Evolutionary conservation across 176 grass and related monocot species (phyloP).

Genomic region (Canna indica): DNA sequence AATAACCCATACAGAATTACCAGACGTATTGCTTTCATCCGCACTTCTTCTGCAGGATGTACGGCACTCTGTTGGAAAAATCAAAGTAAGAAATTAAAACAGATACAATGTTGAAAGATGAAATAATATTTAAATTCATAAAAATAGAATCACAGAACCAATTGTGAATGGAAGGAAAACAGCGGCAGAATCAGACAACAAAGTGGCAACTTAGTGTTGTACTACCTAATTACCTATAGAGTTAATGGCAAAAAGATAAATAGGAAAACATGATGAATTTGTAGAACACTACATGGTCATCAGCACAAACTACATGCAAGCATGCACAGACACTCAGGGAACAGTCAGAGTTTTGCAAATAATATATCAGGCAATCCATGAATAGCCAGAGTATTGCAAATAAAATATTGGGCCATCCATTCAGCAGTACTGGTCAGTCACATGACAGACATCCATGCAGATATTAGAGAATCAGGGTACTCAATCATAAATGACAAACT

Average conservation of each 20-base stretch:
- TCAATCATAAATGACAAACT: not conserved
- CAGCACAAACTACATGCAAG: too few species aligned
- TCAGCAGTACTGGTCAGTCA: too few species aligned
- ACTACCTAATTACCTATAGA: not conserved
- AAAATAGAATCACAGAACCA: not conserved
- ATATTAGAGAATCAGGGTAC: not conserved
- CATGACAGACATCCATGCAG: too few species aligned
- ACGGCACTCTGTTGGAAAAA: slow-evolving; percentile 64
- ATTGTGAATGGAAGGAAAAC: not conserved
- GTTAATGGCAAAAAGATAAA: too few species aligned
- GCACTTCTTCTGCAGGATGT: slow-evolving; percentile 68
- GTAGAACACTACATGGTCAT: too few species aligned
- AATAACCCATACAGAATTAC: slow-evolving; percentile 30
- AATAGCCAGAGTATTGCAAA: too few species aligned
- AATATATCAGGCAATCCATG: too few species aligned
- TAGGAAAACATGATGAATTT: too few species aligned
- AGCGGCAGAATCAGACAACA: not conserved
- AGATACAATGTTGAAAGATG: slow-evolving; percentile 7
- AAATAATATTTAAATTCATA: not conserved
- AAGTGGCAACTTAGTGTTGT: not conserved
- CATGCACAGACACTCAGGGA: too few species aligned
- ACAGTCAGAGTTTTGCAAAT: too few species aligned
- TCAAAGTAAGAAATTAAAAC: slow-evolving; percentile 21
- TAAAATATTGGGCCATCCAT: too few species aligned
- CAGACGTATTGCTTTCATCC: slow-evolving; percentile 96